Percentiles rank a stretch among this genome's conserved stretches.
These are phyloP conservation scores for Hymenoscyphus fraxineus DNA, from an alignment of 2,329 filamentous ascomycete species.

Conservation along the genomic window DNA sequence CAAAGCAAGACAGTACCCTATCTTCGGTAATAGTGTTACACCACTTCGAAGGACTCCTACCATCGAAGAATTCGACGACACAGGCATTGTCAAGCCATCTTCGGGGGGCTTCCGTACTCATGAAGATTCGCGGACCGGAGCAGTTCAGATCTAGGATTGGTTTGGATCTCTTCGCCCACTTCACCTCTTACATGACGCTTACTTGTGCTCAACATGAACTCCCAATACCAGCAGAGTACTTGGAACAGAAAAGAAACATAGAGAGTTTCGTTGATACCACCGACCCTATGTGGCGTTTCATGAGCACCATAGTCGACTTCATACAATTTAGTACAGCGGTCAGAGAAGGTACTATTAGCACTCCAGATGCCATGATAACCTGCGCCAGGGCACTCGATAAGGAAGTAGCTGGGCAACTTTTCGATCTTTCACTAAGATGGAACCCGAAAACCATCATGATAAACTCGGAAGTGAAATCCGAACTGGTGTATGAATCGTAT, in stretches of 20 bases:
- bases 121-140: constrained; percentile 42
- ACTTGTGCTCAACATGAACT: constrained; percentile 47
- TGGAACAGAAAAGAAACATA: constrained; percentile 41
- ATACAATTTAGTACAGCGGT: constrained; percentile 14
- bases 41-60: constrained; percentile 50
- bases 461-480: background rate
- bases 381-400: background rate
- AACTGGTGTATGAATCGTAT: constrained; percentile 14
- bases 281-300: constrained; percentile 6
- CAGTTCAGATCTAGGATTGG: constrained; percentile 47
- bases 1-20: constrained; percentile 49
- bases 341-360: background rate
- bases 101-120: constrained; percentile 46
- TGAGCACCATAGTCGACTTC: constrained; percentile 8
- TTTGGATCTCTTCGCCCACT: constrained; percentile 50
- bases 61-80: constrained; percentile 19
- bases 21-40: constrained; percentile 49
- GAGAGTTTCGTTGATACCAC: constrained; percentile 32
- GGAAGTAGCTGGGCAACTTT: background rate
- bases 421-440: constrained; percentile 4
- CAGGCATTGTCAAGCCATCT: constrained; percentile 50
- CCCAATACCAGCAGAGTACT: constrained; percentile 45
- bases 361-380: constrained; percentile 3
- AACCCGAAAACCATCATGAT: background rate
- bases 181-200: constrained; percentile 47